Evolutionary conservation across 2,329 filamentous ascomycete genomes (phyloP).

Genomic region (Diaporthe eres): DNA sequence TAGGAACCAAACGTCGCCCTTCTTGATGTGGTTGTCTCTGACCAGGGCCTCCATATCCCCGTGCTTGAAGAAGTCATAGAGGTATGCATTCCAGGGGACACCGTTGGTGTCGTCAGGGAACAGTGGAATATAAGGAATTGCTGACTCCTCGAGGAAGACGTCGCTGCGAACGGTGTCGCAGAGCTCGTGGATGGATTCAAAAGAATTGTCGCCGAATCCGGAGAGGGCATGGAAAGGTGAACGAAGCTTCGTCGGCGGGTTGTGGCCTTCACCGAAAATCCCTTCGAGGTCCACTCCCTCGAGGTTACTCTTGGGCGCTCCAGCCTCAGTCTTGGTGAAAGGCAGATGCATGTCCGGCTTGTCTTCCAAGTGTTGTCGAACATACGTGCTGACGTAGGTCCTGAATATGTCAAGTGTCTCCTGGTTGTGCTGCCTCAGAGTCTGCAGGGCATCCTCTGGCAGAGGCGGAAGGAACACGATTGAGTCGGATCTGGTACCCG

Average conservation of each 20-base stretch:
- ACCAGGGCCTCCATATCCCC: constrained; percentile 74
- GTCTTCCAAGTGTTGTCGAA: constrained; percentile 71
- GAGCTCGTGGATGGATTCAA: constrained; percentile 75
- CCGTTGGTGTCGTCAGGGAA: constrained; percentile 66
- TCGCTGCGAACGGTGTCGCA: constrained; percentile 75
- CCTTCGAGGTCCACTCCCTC: constrained; percentile 30
- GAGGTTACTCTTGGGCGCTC: constrained; percentile 48
- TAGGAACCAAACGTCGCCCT: constrained; percentile 79
- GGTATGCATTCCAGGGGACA: constrained; percentile 73
- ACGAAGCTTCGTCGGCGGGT: constrained; percentile 62
- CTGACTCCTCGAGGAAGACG: constrained; percentile 81
- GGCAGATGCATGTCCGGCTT: constrained; percentile 69
- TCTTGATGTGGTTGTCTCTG: constrained; percentile 75
- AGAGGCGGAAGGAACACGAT: constrained; percentile 76
- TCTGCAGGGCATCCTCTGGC: constrained; percentile 67
- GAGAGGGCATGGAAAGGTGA: constrained; percentile 82
- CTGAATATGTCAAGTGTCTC: constrained; percentile 77
- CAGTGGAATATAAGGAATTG: constrained; percentile 77
- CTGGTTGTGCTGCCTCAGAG: constrained; percentile 74
- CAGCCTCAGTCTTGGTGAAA: constrained; percentile 66
- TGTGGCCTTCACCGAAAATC: constrained; percentile 42
- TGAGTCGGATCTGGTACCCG: constrained; percentile 71
- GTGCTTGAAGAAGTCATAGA: constrained; percentile 84
- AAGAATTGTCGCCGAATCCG: constrained; percentile 72
- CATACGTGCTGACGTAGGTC: constrained; percentile 78